phyloP scores from a whole-genome alignment of 2,329 filamentous ascomycete genomes.

The Amylocarpus encephaloides region DNA sequence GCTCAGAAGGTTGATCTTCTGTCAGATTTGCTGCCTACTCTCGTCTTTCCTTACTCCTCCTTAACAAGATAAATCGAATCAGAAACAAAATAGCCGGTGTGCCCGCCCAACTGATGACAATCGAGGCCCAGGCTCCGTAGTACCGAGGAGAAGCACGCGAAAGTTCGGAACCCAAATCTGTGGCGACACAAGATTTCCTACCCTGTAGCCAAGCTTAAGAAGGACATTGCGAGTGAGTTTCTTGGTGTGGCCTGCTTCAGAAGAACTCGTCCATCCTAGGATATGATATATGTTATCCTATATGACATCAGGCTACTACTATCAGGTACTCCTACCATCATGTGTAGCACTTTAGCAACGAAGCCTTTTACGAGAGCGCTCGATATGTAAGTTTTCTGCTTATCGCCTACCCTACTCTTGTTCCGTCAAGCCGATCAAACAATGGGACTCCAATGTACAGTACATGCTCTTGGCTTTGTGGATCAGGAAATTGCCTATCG shows the following conservation, averaged over 20 bases:
- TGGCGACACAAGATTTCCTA: slow-evolving; percentile 29
- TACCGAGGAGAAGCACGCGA: slow-evolving; percentile 29
- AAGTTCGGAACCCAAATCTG: slow-evolving; percentile 30
- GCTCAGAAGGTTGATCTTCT: not conserved
- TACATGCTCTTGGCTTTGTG: too few relatives aligned
- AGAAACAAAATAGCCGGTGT: slow-evolving; percentile 32
- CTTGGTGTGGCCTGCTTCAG: slow-evolving; percentile 30
- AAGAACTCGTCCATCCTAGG: slow-evolving; percentile 35
- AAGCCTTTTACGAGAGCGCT: too few relatives aligned
- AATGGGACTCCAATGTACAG: too few relatives aligned
- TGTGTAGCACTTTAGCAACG: too few relatives aligned
- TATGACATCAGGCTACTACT: not conserved
- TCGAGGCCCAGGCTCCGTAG: slow-evolving; percentile 31
- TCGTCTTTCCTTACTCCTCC: slow-evolving; percentile 30
- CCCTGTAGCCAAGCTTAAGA: slow-evolving; percentile 29
- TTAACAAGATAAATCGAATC: slow-evolving; percentile 31
- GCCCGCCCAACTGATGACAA: slow-evolving; percentile 32
- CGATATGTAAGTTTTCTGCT: too few relatives aligned
- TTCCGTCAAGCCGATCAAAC: too few relatives aligned
- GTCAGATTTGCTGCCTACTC: slow-evolving; percentile 25
- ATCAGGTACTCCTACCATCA: too few relatives aligned
- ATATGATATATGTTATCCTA: slow-evolving; percentile 26
- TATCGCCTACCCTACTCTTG: too few relatives aligned
- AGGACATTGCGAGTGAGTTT: slow-evolving; percentile 31
- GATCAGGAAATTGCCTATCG: too few relatives aligned